A percentile compares a stretch with the other conserved stretches of the same genome.
These are phyloP conservation scores for Yarrowia sp. DNA, from an alignment of 805 yeast genomes.

Conservation along the genomic window DNA sequence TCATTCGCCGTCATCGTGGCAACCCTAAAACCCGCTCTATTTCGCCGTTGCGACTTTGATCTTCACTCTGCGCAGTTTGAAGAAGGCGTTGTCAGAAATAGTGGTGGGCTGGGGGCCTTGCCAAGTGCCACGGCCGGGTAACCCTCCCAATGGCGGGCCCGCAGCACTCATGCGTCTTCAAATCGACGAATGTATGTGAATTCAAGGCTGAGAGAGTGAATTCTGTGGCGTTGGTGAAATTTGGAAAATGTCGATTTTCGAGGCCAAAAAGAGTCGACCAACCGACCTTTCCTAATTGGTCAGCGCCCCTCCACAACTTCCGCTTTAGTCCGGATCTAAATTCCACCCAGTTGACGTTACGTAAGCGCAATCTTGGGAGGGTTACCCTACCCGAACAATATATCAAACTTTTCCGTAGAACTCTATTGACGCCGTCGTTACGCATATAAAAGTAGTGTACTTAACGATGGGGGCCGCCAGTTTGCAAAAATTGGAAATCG, in stretches of 20 bases:
- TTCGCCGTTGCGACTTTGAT: background rate
- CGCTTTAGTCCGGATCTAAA: conserved; percentile 7
- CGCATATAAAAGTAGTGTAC: conserved; percentile 38
- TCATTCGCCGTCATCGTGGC: background rate
- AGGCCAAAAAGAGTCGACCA: too few species aligned
- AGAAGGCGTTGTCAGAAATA: too few species aligned
- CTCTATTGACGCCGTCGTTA: conserved; percentile 32
- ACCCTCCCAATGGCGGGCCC: conserved; percentile 10
- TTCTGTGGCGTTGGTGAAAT: conserved; percentile 5
- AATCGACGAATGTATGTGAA: conserved; percentile 26
- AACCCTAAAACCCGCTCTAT: conserved; percentile 4
- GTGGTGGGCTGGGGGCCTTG: conserved; percentile 18
- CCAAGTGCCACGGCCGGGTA: conserved; percentile 13
- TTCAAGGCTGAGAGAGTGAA: background rate
- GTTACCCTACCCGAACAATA: conserved; percentile 32
- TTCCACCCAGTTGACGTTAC: conserved; percentile 2
- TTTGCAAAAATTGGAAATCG: conserved; percentile 32
- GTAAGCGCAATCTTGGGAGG: conserved; percentile 30
- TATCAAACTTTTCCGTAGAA: conserved; percentile 26
- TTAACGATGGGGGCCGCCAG: conserved; percentile 39
- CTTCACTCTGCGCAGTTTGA: too few species aligned
- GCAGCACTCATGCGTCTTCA: conserved; percentile 11
- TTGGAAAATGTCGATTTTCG: too few species aligned
- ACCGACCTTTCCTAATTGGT: background rate
- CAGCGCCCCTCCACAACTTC: background rate